Base-by-base conservation (phyloP, 176 grass and related monocot genomes). In the Lolium rigidum region DNA sequence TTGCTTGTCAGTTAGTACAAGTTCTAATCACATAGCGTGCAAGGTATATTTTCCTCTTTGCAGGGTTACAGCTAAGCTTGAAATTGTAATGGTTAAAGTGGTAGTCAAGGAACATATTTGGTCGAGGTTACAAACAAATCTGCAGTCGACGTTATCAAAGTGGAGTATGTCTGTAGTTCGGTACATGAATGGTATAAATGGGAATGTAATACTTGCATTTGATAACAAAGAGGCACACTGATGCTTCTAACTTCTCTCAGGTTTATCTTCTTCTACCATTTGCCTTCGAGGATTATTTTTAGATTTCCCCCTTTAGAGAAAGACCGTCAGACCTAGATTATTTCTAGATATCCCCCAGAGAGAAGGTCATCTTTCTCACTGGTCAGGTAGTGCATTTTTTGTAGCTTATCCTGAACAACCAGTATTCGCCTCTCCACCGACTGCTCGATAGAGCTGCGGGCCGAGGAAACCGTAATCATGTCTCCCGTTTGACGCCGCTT, bases 241-340 rank as follows among this genome's bases (percentile, higher is more conserved):
- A 16, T 81, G 89, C 76, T 89, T 94, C 51, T 88, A 84, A 43
- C 24, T 82, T 70, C 11, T 46, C 12, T 65, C 77, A 69, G 55
- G 67, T 25, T 85, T 43, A 83, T 55, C 60, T 74, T 57, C 44
- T 61, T 61, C 20, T 58, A 58, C 56, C 56, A 21, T 58, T 65
- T 65, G 5, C 61, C 61, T 25, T 63, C 4, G 10, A 63, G 24
- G 59, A 25, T 62, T 26, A 63, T 6, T 62, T 60, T 22, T 62
- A 62, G 21, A 62, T 26, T 63, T 13, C 22, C 10, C 60, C 22
- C 59, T 3, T 1, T 26, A 5, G 10, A 63, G 60, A 63, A 26
- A 22, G 60, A 63, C 22, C 22, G 25, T 63, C 60, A 63, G 60
- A 63, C 22, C 22, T 14, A 25, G 60, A 26, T 63, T 14, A 62